Conservation (phyloP, 768 basidiomycete species). For the Cubamyces sp. region DNA sequence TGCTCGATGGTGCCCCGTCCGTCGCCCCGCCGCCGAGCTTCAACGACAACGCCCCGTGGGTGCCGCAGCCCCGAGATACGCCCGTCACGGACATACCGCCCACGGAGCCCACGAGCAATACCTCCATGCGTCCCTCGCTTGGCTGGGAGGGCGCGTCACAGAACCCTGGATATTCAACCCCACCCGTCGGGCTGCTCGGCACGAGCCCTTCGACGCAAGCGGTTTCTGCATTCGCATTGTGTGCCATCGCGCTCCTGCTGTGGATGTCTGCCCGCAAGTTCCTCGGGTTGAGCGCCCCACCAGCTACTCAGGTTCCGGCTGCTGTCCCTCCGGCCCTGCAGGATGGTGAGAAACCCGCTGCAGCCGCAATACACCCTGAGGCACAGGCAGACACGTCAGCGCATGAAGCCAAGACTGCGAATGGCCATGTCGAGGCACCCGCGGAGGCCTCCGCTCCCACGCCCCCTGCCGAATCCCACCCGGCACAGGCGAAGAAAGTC, state of each 20-base stretch:
- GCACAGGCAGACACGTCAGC: not conserved
- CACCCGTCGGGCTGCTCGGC: not conserved
- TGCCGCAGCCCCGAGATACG: slow-evolving; percentile 16
- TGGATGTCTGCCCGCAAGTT: slow-evolving; percentile 23
- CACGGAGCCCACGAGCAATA: slow-evolving; percentile 9
- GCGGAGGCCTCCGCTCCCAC: not conserved
- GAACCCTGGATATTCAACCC: not conserved
- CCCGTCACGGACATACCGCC: slow-evolving; percentile 15
- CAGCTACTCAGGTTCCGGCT: not conserved
- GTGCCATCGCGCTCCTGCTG: slow-evolving; percentile 14
- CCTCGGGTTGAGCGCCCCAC: slow-evolving; percentile 2
- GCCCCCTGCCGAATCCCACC: not conserved
- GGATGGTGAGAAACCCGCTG: not conserved
- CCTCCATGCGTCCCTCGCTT: slow-evolving; percentile 13
- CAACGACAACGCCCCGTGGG: slow-evolving; percentile 21
- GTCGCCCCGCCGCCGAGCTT: slow-evolving; percentile 36
- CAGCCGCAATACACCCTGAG: not conserved
- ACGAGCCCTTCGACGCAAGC: slow-evolving; percentile 18
- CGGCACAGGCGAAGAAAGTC: slow-evolving; percentile 13
- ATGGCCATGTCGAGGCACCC: not conserved
- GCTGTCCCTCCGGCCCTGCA: slow-evolving; percentile 1
- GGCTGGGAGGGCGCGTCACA: slow-evolving; percentile 7
- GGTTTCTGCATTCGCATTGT: slow-evolving; percentile 19
- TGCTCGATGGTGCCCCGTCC: slow-evolving; percentile 62
- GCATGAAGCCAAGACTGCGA: not conserved